A percentile compares a stretch with the other conserved stretches of the same genome.
Evolutionary conservation across 2,329 filamentous ascomycete species (phyloP).

Genomic region (Purpureocillium lavendulum): DNA sequence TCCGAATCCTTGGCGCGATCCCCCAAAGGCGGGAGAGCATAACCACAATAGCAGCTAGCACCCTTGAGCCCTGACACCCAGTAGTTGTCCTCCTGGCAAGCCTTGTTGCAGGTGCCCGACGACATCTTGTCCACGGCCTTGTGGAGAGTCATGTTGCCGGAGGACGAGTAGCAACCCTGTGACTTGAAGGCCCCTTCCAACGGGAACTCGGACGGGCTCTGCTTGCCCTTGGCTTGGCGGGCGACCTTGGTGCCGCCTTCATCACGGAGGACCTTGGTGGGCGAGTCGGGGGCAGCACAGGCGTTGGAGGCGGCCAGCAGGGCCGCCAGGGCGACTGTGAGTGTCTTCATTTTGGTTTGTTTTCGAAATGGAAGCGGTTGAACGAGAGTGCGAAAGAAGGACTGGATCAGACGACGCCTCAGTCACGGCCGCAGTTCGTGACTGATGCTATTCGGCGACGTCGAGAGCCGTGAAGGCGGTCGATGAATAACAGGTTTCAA

Average conservation of each 20-base stretch:
- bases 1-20: conserved; percentile 45
- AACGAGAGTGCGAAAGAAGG: conserved; percentile 10
- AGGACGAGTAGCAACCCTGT: conserved; percentile 43
- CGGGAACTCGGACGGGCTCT: conserved; percentile 30
- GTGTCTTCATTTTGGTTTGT: conserved; percentile 21
- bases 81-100: conserved; percentile 34
- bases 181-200: conserved; percentile 27
- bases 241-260: background rate
- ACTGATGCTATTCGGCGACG: background rate
- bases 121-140: conserved; percentile 15
- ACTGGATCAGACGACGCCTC: background rate
- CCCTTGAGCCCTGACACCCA: conserved; percentile 55
- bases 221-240: conserved; percentile 8
- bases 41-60: conserved; percentile 66
- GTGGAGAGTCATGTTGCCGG: conserved; percentile 27
- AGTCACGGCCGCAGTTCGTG: background rate
- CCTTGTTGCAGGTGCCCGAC: conserved; percentile 30
- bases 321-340: conserved; percentile 18
- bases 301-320: conserved; percentile 19
- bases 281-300: conserved; percentile 11
- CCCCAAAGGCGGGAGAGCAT: conserved; percentile 51
- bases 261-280: conserved; percentile 1
- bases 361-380: background rate
- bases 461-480: background rate
- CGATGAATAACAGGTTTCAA: background rate